phyloP scores from a whole-genome alignment of 108 stramenopile species.

The Skeletonema potamos region DNA sequence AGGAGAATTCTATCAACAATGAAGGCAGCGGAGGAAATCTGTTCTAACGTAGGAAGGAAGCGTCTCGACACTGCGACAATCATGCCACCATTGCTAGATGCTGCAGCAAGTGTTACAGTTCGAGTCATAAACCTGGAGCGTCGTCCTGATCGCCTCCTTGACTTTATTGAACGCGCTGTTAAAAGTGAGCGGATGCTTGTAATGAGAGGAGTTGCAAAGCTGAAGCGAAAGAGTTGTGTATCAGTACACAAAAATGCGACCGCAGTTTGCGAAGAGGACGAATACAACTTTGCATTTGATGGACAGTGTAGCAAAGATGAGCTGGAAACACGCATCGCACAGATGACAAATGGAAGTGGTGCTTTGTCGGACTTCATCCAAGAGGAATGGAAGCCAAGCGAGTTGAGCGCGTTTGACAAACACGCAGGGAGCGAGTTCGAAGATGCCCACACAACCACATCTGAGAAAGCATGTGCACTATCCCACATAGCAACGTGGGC shows the following conservation, averaged over 20 bases:
- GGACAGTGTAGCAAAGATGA: constrained; percentile 46
- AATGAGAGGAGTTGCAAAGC: constrained; percentile 46
- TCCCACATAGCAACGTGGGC: constrained; percentile 78
- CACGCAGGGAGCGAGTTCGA: constrained; percentile 57
- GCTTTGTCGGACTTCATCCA: constrained; percentile 51
- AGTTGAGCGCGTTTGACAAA: constrained; percentile 73
- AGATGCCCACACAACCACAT: constrained; percentile 48
- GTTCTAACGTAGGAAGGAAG: not conserved
- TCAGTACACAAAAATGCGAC: not conserved
- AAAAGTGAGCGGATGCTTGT: constrained; percentile 50
- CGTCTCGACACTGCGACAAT: constrained; percentile 7
- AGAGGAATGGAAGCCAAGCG: constrained; percentile 70
- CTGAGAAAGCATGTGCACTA: constrained; percentile 71
- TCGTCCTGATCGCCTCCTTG: constrained; percentile 57
- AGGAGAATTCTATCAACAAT: constrained; percentile 17
- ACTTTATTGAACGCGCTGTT: constrained; percentile 60
- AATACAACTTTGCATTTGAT: constrained; percentile 66
- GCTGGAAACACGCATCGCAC: constrained; percentile 33
- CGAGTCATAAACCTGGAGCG: constrained; percentile 75
- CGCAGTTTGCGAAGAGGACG: constrained; percentile 1
- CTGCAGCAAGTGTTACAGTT: constrained; percentile 41
- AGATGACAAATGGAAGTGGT: constrained; percentile 27
- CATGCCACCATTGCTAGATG: constrained; percentile 32
- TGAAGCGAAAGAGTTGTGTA: constrained; percentile 4
- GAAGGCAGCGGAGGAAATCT: not conserved